Base-by-base conservation (phyloP, 352 stramenopile genomes). In the Pseudoperonospora humuli region DNA sequence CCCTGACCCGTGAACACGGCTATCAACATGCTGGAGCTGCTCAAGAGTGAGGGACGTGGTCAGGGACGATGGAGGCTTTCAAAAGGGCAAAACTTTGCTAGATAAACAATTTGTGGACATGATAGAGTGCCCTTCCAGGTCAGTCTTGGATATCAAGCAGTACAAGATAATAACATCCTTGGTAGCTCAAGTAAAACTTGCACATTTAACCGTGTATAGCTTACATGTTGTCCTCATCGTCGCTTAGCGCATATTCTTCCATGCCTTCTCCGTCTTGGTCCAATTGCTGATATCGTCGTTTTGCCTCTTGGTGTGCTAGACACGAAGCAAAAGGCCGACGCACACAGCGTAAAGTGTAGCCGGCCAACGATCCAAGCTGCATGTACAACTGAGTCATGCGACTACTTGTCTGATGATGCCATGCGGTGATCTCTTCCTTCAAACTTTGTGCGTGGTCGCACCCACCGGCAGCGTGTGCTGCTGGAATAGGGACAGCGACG, bases 391-490 rank as follows among this genome's bases (percentile, higher is more conserved):
- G 48, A 0, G 56, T 57, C 26, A 61, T 45, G n/a, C 50, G 41
- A 26, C 43, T 64, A n/a, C 52, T 29, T 3, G 46, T 67, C 39
- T 64, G 32, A 23, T 62, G 52, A 21, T 75, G 60, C 69, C 69
- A 81, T 15, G 42, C 54, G 3, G 51, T 52, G 19, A 81, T 74
- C 25, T 81, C 69, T 11, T 75, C 63, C 21, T 67, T 64, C 1
- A 81, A 35, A 39, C 49, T 58, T 37, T 76, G 64, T 0, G 60
- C 31, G 27, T 40, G 48, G 26, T 67, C 39, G 11, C 50, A 45
- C 37, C 65, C 65, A 0, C 49, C 48, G 7, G 64, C 62, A 6
- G 62, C 45, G 35, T 44, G 48, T 42, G 54, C 54, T 7, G 39
- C 61, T 1, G 65, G 52, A 10, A 67, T 59, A 27, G 59, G 21